Conservation (phyloP, 805 yeast species). For the Wickerhamomyces kurtzmanii region DNA sequence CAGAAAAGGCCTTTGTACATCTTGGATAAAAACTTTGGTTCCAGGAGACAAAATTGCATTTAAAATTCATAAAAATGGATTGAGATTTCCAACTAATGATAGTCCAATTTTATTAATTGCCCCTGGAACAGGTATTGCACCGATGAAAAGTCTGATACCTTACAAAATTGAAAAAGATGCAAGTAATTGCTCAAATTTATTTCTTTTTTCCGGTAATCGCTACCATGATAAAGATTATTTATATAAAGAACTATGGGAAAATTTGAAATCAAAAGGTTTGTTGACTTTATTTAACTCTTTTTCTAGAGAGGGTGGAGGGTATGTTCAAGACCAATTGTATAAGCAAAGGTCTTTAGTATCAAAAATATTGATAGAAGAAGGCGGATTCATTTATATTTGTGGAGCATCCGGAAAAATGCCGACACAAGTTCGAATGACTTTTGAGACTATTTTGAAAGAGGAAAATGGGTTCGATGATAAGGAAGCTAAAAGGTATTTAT, state of each 20-base stretch:
- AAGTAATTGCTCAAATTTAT: slow-evolving; percentile 21
- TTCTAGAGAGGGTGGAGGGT: slow-evolving; percentile 46
- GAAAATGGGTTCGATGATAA: slow-evolving; percentile 29
- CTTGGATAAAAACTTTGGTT: slow-evolving; percentile 49
- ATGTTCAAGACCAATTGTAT: slow-evolving; percentile 73
- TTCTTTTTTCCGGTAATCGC: slow-evolving; percentile 72
- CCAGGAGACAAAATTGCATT: slow-evolving; percentile 42
- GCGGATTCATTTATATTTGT: slow-evolving; percentile 71
- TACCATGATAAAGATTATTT: slow-evolving; percentile 55
- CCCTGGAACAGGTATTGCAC: slow-evolving; percentile 97
- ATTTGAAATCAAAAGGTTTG: slow-evolving; percentile 20
- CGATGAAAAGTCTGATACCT: slow-evolving; percentile 66
- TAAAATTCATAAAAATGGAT: slow-evolving; percentile 35
- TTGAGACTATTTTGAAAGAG: slow-evolving; percentile 50
- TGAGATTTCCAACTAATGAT: slow-evolving; percentile 23
- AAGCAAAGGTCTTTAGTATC: slow-evolving; percentile 36
- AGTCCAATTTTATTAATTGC: slow-evolving; percentile 64
- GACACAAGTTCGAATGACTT: slow-evolving; percentile 69
- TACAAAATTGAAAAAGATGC: slow-evolving; percentile 14
- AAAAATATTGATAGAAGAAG: slow-evolving; percentile 38
- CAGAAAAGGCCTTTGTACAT: slow-evolving; percentile 76
- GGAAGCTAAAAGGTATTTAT: slow-evolving; percentile 39
- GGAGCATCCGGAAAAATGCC: slow-evolving; percentile 97
- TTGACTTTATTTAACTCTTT: slow-evolving; percentile 35
- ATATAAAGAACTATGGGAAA: slow-evolving; percentile 46